These are phyloP conservation scores for Chenopodium berlandieri DNA, from an alignment of 148 eudicot genomes.

Conservation along the genomic window DNA sequence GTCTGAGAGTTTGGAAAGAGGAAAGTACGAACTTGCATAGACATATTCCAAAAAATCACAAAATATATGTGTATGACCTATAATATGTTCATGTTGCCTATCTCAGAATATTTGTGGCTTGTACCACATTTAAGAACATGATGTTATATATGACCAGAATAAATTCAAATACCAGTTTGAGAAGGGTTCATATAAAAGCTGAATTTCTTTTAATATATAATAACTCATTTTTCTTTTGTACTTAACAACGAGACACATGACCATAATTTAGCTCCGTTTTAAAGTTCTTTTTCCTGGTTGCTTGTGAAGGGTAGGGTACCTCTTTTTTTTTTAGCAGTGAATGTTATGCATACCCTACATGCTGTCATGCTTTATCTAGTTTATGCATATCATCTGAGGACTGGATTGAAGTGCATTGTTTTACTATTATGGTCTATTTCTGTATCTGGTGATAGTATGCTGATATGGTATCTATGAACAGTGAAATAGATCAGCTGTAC, in stretches of 20 bases:
- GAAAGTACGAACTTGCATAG: not conserved
- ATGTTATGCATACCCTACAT: not conserved
- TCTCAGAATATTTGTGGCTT: not conserved
- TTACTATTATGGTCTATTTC: not conserved
- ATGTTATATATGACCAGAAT: not conserved
- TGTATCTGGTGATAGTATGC: not conserved
- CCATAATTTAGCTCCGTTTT: not conserved
- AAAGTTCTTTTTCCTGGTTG: not conserved
- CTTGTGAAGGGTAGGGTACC: not conserved
- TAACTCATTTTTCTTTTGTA: not conserved
- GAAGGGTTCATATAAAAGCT: not conserved
- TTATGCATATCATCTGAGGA: not conserved
- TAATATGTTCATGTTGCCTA: not conserved
- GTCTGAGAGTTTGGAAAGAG: not conserved
- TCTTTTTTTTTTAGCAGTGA: not conserved
- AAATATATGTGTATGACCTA: not conserved
- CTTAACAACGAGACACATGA: not conserved
- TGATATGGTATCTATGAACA: slow-evolving; percentile 36
- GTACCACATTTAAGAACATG: not conserved
- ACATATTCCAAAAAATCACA: not conserved
- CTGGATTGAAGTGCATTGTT: not conserved
- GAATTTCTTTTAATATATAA: not conserved
- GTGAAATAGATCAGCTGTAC: slow-evolving; percentile 88
- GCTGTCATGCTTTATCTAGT: not conserved
- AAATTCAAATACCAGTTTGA: not conserved